Evolutionary conservation across 116 monocot species (phyloP).

Genomic region (Thalassia testudinum): DNA sequence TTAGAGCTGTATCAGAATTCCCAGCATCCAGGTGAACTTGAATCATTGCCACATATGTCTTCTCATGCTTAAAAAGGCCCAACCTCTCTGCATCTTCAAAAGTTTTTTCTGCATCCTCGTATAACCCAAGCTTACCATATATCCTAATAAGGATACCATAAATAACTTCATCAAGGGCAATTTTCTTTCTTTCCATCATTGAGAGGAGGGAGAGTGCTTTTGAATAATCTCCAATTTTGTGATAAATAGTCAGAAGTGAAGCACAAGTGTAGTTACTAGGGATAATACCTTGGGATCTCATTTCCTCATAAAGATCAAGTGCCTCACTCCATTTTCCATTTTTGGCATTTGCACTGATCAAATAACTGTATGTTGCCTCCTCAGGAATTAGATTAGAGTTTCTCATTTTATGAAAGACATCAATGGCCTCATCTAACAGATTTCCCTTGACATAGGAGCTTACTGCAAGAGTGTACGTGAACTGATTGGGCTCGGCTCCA

Average conservation of each 20-base stretch:
- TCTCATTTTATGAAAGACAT: constrained; percentile 57
- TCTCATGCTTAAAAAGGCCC: constrained; percentile 66
- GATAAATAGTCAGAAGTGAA: constrained; percentile 56
- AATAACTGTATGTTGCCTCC: constrained; percentile 56
- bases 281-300: constrained; percentile 44
- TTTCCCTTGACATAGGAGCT: constrained; percentile 51
- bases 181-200: constrained; percentile 60
- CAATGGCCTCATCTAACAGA: constrained; percentile 49
- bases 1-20: constrained; percentile 49
- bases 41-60: constrained; percentile 78
- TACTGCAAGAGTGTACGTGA: constrained; percentile 65
- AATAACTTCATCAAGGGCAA: constrained; percentile 76
- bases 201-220: constrained; percentile 73
- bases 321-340: constrained; percentile 43
- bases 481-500: constrained; percentile 45
- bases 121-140: constrained; percentile 90
- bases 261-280: constrained; percentile 84
- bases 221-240: constrained; percentile 64
- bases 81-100: constrained; percentile 48
- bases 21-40: constrained; percentile 76
- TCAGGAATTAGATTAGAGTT: constrained; percentile 47
- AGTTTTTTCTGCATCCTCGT: constrained; percentile 64
- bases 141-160: constrained; percentile 90
- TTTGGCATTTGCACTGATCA: constrained; percentile 49
- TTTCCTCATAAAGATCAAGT: constrained; percentile 58